These are phyloP conservation scores for Candida sanyaensis DNA, from an alignment of 1,139 yeast genomes.

Conservation along the genomic window DNA sequence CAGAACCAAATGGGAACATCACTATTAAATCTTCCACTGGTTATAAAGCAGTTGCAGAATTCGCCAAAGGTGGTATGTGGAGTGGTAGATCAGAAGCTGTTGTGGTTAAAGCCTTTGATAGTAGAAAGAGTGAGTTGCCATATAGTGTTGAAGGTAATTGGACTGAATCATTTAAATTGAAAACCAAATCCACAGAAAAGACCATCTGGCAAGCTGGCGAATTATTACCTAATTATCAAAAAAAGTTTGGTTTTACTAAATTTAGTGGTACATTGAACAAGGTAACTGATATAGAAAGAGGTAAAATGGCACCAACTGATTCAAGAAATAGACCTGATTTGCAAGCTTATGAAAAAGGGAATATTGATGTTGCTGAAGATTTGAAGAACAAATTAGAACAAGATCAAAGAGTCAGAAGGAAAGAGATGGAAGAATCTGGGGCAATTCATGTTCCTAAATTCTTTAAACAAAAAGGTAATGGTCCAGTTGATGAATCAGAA, in stretches of 20 bases:
- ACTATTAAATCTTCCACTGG: constrained; percentile 71
- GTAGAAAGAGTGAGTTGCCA: constrained; percentile 34
- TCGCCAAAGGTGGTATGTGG: constrained; percentile 74
- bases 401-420: constrained; percentile 76
- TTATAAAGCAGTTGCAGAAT: constrained; percentile 66
- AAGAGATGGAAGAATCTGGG: constrained; percentile 49
- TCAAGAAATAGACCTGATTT: constrained; percentile 90
- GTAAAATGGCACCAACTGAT: constrained; percentile 76
- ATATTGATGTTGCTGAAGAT: constrained; percentile 67
- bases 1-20: constrained; percentile 81
- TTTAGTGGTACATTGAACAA: constrained; percentile 84
- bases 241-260: constrained; percentile 81
- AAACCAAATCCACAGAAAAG: constrained; percentile 42
- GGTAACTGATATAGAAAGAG: constrained; percentile 68
- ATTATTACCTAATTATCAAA: constrained; percentile 56
- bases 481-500: constrained; percentile 45
- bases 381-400: constrained; percentile 73
- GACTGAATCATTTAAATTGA: constrained; percentile 62
- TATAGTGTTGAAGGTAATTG: constrained; percentile 68
- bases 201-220: constrained; percentile 68
- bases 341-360: constrained; percentile 67
- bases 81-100: constrained; percentile 87
- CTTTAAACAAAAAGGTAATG: constrained; percentile 52
- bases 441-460: constrained; percentile 58
- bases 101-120: constrained; percentile 52